These are phyloP conservation scores for Elaeis oleifera DNA, from an alignment of 202 grass and related monocot species.

Conservation along the genomic window DNA sequence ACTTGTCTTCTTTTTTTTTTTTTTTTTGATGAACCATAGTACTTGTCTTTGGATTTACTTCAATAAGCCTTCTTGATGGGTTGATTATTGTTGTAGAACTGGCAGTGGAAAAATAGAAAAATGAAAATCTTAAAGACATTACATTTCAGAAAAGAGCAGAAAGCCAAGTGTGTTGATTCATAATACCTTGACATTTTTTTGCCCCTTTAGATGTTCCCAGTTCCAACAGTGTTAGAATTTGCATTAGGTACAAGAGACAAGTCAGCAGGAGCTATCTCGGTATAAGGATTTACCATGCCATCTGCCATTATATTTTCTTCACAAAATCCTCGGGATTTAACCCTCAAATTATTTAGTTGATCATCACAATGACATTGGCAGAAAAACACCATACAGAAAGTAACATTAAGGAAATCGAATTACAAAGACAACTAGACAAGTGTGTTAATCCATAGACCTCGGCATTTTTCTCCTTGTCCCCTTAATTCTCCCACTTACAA, in stretches of 20 bases:
- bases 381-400: no score
- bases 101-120: background rate
- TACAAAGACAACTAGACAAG: background rate
- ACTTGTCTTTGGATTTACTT: constrained; percentile 32
- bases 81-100: constrained; percentile 1
- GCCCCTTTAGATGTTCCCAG: background rate
- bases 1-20: no score
- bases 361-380: background rate
- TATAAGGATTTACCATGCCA: constrained; percentile 8
- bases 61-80: constrained; percentile 21
- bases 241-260: background rate
- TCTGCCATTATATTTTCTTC: constrained; percentile 34
- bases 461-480: background rate
- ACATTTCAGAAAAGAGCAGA: no score
- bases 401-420: no score
- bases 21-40: no score
- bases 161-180: no score
- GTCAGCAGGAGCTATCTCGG: constrained; percentile 9
- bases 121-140: no score
- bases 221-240: background rate
- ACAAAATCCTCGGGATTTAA: constrained; percentile 16
- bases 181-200: no score
- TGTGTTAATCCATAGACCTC: constrained; percentile 7
- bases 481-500: background rate
- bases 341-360: constrained; percentile 5